Base-by-base conservation (phyloP, 768 basidiomycete species). In the Phylloporus rhodoxanthus region DNA sequence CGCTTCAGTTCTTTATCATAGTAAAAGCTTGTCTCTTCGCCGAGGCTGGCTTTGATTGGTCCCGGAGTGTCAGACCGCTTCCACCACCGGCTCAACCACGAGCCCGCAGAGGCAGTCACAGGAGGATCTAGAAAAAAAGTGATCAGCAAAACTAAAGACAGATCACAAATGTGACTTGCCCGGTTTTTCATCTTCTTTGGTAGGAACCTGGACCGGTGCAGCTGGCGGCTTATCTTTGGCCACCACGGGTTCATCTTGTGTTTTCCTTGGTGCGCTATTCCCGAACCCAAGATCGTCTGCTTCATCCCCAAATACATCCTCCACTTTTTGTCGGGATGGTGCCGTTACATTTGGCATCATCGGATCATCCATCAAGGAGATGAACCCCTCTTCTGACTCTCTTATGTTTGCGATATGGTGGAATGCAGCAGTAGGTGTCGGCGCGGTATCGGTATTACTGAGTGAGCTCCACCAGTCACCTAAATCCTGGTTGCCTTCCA, bases 1-100 rank as follows among this genome's bases (percentile, higher is more conserved):
- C 87, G 81, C 66, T 94, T 93, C 52, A 85, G 77, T n/a, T 96
- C 92, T 59, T 87, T 84, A 63, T 99, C 96, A 64, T 89, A 99
- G 61, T 91, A 87, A 72, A 98, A 95, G 23, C 82, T 74, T 23
- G 72, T 91, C 63, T 93, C 82, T 57, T 98, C 91, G 8, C 96
- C 96, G 21, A 99, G 79, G 58, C 86, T 98, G 17, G 95, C 96
- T 63, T 84, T 88, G 49, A 95, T 71, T 2, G 95, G 93, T 8
- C 77, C 90, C 8, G 82, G 73, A 4, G 75, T 57, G 14, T 85
- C 83, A 15, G 75, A 70, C 43, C 82, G 81, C 59, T 78, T 87
- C 83, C 88, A 95, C 72, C 84, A 82, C 30, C 87, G 77, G 49
- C 84, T 82, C 21, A 97, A 68, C 94, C 94, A 97, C 3, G 83